Evolutionary conservation across 1,284 basidiomycete species (phyloP).

Genomic region (Boletus sp.): DNA sequence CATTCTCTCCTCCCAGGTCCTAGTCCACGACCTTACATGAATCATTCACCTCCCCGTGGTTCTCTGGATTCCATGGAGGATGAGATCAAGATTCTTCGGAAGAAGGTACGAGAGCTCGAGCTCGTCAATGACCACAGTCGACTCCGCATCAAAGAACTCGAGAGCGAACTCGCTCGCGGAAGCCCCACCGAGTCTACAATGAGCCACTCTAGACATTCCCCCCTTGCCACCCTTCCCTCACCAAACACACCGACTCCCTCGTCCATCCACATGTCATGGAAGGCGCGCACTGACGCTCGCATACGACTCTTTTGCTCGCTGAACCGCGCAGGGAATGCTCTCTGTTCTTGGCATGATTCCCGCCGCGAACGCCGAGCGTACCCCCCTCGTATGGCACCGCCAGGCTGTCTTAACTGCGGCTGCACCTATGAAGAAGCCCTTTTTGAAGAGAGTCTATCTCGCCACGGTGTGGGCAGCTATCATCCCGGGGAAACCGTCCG

Average conservation of each 20-base stretch:
- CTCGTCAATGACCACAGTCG: constrained; percentile 43
- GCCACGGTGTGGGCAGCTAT: constrained; percentile 74
- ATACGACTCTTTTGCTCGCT: constrained; percentile 69
- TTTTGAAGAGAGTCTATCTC: constrained; percentile 76
- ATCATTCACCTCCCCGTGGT: constrained; percentile 25
- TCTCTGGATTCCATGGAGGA: constrained; percentile 34
- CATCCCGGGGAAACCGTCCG: constrained; percentile 77
- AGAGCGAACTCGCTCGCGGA: constrained; percentile 39
- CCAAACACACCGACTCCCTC: constrained; percentile 38
- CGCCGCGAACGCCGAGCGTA: constrained; percentile 70
- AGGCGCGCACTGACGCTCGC: constrained; percentile 64
- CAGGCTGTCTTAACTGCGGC: constrained; percentile 74
- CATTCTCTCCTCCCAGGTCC: constrained; percentile 22
- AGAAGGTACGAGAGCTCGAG: constrained; percentile 44
- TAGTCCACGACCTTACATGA: constrained; percentile 25
- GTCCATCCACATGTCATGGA: constrained; percentile 56
- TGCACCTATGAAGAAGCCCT: constrained; percentile 77
- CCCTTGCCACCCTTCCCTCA: constrained; percentile 9
- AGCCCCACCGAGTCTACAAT: constrained; percentile 27
- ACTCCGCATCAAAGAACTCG: constrained; percentile 45
- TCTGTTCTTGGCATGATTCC: constrained; percentile 85
- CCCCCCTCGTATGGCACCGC: constrained; percentile 77
- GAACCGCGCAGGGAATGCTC: constrained; percentile 78
- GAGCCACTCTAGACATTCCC: constrained; percentile 21
- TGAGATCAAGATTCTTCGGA: constrained; percentile 39